These are phyloP conservation scores for sweet orange (Citrus sinensis) DNA, from an alignment of 345 rosid genomes.

Conservation along the genomic window DNA sequence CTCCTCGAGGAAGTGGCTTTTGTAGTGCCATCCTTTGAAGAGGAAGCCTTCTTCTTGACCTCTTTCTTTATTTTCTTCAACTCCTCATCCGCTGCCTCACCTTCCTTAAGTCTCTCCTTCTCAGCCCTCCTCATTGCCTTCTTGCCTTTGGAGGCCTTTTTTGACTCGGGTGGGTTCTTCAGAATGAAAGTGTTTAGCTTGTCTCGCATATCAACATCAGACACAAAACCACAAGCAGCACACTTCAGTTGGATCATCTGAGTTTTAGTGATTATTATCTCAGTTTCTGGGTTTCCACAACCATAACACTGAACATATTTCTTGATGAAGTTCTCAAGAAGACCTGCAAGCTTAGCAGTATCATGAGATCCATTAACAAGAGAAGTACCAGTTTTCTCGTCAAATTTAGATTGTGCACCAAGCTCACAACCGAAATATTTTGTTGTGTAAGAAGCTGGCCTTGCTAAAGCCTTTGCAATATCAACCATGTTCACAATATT, in stretches of 20 bases:
- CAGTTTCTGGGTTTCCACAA: slow-evolving; percentile 73
- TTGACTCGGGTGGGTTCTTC: slow-evolving; percentile 64
- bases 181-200: slow-evolving; percentile 58
- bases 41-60: slow-evolving; percentile 37
- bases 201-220: slow-evolving; percentile 77
- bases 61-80: slow-evolving; percentile 57
- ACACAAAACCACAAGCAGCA: slow-evolving; percentile 73
- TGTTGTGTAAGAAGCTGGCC: slow-evolving; percentile 69
- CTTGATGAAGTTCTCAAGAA: slow-evolving; percentile 68
- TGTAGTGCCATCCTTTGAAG: slow-evolving; percentile 26
- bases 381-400: slow-evolving; percentile 59
- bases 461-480: slow-evolving; percentile 70
- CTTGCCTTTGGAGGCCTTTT: slow-evolving; percentile 58
- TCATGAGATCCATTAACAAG: slow-evolving; percentile 74
- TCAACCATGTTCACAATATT: slow-evolving; percentile 78
- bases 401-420: slow-evolving; percentile 73
- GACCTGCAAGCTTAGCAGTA: slow-evolving; percentile 64
- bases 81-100: slow-evolving; percentile 84
- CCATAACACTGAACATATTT: slow-evolving; percentile 84
- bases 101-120: slow-evolving; percentile 70
- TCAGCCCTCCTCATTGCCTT: slow-evolving; percentile 75
- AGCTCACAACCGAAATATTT: slow-evolving; percentile 80
- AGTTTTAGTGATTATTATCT: slow-evolving; percentile 51
- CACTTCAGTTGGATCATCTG: slow-evolving; percentile 68
- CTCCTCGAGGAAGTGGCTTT: slow-evolving; percentile 44